Evolutionary conservation across 1,139 yeast species (phyloP).

Genomic region (Hyphopichia fennica): DNA sequence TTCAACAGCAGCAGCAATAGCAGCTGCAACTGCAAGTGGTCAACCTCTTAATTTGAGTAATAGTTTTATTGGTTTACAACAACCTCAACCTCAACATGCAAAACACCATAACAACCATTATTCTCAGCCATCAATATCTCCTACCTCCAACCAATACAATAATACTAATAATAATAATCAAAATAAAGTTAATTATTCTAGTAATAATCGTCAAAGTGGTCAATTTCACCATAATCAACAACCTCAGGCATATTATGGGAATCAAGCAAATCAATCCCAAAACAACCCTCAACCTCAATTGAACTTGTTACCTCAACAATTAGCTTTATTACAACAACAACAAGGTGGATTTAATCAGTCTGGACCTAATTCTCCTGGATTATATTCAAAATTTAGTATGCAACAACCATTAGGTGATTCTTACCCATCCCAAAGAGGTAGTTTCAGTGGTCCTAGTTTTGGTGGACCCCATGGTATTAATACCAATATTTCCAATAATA

Average conservation of each 20-base stretch:
- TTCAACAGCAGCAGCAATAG: constrained; percentile 51
- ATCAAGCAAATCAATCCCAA: constrained; percentile 7
- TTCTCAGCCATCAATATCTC: constrained; percentile 1
- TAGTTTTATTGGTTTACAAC: constrained; percentile 28
- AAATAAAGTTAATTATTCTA: background rate
- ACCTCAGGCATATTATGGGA: constrained; percentile 7
- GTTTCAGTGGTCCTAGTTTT: constrained; percentile 11
- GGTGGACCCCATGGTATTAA: constrained; percentile 10
- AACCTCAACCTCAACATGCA: constrained; percentile 28
- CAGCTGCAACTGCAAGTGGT: constrained; percentile 56
- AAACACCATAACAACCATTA: constrained; percentile 1
- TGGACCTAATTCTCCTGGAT: constrained; percentile 24
- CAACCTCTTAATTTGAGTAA: constrained; percentile 42
- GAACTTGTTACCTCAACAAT: constrained; percentile 18
- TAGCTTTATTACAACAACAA: constrained; percentile 16
- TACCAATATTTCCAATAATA: constrained; percentile 8
- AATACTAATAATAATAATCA: constrained; percentile 3
- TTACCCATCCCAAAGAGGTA: background rate
- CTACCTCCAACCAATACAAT: constrained; percentile 3
- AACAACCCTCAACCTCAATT: constrained; percentile 13
- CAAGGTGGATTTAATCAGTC: constrained; percentile 18
- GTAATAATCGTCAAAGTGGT: constrained; percentile 4
- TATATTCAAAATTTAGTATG: constrained; percentile 14
- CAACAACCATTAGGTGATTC: background rate
- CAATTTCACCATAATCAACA: constrained; percentile 8